Evolutionary conservation across 495 filamentous ascomycete species (phyloP), one percentile per base, ranked within the genome.

Genomic region (Penicillium alfredii): DNA sequence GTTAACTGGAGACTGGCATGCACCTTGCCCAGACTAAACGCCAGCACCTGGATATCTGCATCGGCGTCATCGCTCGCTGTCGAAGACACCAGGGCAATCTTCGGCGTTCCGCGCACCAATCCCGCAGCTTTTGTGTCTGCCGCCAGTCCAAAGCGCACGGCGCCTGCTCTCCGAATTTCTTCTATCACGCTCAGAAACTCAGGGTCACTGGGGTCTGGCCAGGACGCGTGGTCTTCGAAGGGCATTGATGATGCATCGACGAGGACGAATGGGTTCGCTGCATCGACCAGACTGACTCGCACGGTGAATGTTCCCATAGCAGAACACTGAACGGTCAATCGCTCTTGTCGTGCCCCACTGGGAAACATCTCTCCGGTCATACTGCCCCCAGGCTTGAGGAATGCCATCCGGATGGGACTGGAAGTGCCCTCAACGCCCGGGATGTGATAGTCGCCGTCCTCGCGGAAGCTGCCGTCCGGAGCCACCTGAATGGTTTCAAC

Each of bases 1-100:
- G 60, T 64, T 8, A 64, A 40, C 17, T 61, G 60, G 0, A 64
- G 35, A 37, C 50, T 61, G 2, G 55, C 37, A 46, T 64, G 60
- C 0, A 26, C 30, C n/a, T 54, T 54, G 1, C 60, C 58, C 55
- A 57, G 50, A 17, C 48, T 54, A 20, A 53, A 64, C 2, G 60
- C 38, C 1, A 48, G 39, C 1, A 63, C 51, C 1, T 44, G 14
- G 8, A 60, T 32, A 24, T 49, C 51, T 8, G 41, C 33, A n/a
- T 26, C 22, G 4, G 33, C 24, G 1, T 10, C 21, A 4, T 34
- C 41, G 4, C 28, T 21, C n/a, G 21, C 14, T 5, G 33, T 17
- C 4, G 27, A 17, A 6, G 44, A 50, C n/a, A 64, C 14, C 4
- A 61, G 25, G 0, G 58, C 60, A 26, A 60, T 54, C 34, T 64